Percentiles rank a stretch among this genome's conserved stretches.
phyloP scores from a whole-genome alignment of 495 filamentous ascomycete genomes.

The Podospora didyma region DNA sequence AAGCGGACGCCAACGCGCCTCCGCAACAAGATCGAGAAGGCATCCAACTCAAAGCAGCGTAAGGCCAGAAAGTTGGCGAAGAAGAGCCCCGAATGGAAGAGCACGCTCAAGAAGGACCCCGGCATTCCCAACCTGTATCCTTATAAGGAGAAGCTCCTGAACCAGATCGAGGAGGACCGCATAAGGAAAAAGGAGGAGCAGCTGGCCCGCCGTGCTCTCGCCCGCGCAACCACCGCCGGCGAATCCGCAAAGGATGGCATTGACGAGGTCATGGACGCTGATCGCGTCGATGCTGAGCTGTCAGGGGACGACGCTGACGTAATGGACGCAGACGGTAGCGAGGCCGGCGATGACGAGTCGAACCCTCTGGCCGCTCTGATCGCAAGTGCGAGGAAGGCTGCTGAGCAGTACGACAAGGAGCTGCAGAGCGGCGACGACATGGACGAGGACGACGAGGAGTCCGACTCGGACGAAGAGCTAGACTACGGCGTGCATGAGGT shows the following conservation, averaged over 20 bases:
- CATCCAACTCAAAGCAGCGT: slow-evolving; percentile 81
- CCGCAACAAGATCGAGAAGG: slow-evolving; percentile 94
- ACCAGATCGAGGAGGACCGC: slow-evolving; percentile 88
- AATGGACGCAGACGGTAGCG: slow-evolving; percentile 43
- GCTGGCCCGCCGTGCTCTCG: slow-evolving; percentile 62
- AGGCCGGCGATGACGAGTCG: slow-evolving; percentile 50
- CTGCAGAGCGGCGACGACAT: slow-evolving; percentile 54
- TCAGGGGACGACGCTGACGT: slow-evolving; percentile 33
- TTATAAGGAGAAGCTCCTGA: slow-evolving; percentile 91
- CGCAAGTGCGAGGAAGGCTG: slow-evolving; percentile 83
- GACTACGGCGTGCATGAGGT: slow-evolving; percentile 39
- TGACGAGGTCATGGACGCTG: slow-evolving; percentile 43
- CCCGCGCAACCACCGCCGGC: slow-evolving; percentile 56
- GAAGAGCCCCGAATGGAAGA: slow-evolving; percentile 94
- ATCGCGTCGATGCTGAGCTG: slow-evolving; percentile 36
- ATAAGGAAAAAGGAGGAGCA: slow-evolving; percentile 76
- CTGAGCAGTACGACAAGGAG: slow-evolving; percentile 70
- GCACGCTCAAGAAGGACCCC: slow-evolving; percentile 90
- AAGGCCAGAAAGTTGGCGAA: slow-evolving; percentile 86
- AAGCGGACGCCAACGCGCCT: slow-evolving; percentile 87
- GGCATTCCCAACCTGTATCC: slow-evolving; percentile 97
- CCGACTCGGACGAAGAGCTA: slow-evolving; percentile 52
- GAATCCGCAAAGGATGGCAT: slow-evolving; percentile 25
- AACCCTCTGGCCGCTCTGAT: slow-evolving; percentile 92
- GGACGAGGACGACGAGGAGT: slow-evolving; percentile 54